Conservation (phyloP, 495 filamentous ascomycete genomes). For the Lepidopterella palustris region DNA sequence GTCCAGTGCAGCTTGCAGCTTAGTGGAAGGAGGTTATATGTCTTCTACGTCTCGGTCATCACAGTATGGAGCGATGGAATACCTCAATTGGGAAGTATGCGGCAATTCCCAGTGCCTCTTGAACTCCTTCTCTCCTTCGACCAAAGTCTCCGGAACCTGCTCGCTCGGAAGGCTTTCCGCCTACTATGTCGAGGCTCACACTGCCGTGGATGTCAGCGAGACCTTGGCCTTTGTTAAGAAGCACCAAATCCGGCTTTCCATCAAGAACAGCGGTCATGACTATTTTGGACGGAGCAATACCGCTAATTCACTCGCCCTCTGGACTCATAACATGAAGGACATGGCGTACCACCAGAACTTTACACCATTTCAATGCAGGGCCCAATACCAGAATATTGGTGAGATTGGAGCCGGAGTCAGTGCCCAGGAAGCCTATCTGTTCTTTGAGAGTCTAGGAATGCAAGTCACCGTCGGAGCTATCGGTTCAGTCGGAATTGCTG, state of each 20-base stretch:
- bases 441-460: constrained; percentile 20
- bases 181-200: constrained; percentile 24
- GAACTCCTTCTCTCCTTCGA: constrained; percentile 11
- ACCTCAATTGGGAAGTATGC: constrained; percentile 24
- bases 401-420: constrained; percentile 21
- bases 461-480: constrained; percentile 19
- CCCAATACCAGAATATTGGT: constrained; percentile 13
- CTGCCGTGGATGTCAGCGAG: constrained; percentile 13
- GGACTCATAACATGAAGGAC: constrained; percentile 24
- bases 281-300: constrained; percentile 24
- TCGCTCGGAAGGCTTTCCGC: constrained; percentile 20
- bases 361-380: constrained; percentile 15
- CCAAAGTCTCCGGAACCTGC: constrained; percentile 15
- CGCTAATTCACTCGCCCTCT: constrained; percentile 24
- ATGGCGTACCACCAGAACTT: constrained; percentile 15
- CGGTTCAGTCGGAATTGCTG: constrained; percentile 22
- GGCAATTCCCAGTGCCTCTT: constrained; percentile 15
- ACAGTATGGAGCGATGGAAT: constrained; percentile 27
- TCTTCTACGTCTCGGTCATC: constrained; percentile 7
- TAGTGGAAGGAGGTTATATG: constrained; percentile 12
- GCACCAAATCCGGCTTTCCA: constrained; percentile 25
- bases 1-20: constrained; percentile 6
- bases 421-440: constrained; percentile 15
- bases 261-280: constrained; percentile 32
- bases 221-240: constrained; percentile 20